Evolutionary conservation across 2,329 filamentous ascomycete genomes (phyloP), one percentile per base, ranked within the genome.

Genomic region (Xylaria sp.): DNA sequence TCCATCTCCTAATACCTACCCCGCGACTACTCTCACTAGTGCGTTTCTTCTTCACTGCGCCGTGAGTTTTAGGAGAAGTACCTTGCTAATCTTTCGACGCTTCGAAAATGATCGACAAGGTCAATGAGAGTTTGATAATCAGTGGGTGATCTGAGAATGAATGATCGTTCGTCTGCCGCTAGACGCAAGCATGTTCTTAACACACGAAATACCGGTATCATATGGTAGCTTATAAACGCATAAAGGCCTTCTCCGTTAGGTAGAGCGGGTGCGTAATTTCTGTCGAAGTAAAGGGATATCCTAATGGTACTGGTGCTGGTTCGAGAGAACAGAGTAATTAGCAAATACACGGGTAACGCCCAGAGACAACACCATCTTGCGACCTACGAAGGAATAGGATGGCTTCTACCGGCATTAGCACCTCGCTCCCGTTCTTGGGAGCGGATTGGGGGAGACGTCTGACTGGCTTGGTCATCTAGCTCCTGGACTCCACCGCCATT

Each of bases 401-500:
- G 18, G 18, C 21, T 21, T 27, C n/a, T 12, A 35, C 35, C 35
- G 35, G 54, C 23, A 40, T 42, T 42, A 27, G 54, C 23, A 58
- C 9, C 13, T 58, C 37, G 13, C 23, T 29, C 29, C 37, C 18
- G 23, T 42, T 3, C 5, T 47, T 5, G 35, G 35, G 8, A 10
- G 23, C 29, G n/a, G 23, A 9, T 44, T 9, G 37, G 35, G 12
- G 1, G n/a, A 27, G 51, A n/a, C 27, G 42, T 53, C 40, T 27
- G 50, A 53, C 29, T 55, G 18, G 32, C 10, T 59, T 29, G 47
- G 29, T 29, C 37, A 37, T 47, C 13, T 62, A 3, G 54, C 44
- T 23, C 59, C 53, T 57, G 35, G 48, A 5, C 48, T 35, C 9
- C 21, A 61, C 42, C 27, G 47, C 40, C 37, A 42, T 62, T 55